Conservation (phyloP, 352 stramenopile genomes). For the Elongisporangium prolatum region DNA sequence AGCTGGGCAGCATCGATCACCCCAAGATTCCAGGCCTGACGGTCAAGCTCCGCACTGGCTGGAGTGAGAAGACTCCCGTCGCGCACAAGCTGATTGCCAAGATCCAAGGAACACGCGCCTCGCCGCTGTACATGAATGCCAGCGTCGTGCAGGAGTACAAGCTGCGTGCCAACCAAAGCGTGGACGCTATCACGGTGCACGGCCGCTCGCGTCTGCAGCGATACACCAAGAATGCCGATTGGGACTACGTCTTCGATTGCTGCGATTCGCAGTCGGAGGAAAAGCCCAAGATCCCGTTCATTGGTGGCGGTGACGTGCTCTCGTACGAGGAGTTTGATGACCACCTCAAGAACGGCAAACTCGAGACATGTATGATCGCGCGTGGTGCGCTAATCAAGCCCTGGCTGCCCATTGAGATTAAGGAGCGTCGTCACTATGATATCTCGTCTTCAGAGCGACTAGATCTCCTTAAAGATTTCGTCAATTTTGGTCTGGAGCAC, state of each 20-base stretch:
- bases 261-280: constrained; percentile 58
- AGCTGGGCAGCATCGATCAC: constrained; percentile 48
- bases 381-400: constrained; percentile 98
- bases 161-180: constrained; percentile 49
- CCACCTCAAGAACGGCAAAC: constrained; percentile 76
- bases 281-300: constrained; percentile 73
- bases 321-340: constrained; percentile 81
- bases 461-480: constrained; percentile 97
- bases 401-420: constrained; percentile 99
- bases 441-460: constrained; percentile 96
- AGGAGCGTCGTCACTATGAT: constrained; percentile 96
- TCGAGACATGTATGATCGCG: constrained; percentile 88
- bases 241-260: constrained; percentile 95
- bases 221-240: constrained; percentile 98
- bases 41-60: constrained; percentile 98
- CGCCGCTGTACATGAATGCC: constrained; percentile 69
- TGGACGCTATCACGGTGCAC: constrained; percentile 90
- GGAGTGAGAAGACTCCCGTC: constrained; percentile 93
- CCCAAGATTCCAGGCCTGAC: constrained; percentile 80
- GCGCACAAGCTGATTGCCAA: constrained; percentile 92
- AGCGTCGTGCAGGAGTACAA: constrained; percentile 75
- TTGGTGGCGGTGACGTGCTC: constrained; percentile 90
- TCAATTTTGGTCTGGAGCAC: constrained; percentile 97
- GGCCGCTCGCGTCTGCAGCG: constrained; percentile 95
- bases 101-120: constrained; percentile 75